These are phyloP conservation scores for Colletotrichum sp. DNA, from an alignment of 2,329 filamentous ascomycete genomes.

Conservation along the genomic window DNA sequence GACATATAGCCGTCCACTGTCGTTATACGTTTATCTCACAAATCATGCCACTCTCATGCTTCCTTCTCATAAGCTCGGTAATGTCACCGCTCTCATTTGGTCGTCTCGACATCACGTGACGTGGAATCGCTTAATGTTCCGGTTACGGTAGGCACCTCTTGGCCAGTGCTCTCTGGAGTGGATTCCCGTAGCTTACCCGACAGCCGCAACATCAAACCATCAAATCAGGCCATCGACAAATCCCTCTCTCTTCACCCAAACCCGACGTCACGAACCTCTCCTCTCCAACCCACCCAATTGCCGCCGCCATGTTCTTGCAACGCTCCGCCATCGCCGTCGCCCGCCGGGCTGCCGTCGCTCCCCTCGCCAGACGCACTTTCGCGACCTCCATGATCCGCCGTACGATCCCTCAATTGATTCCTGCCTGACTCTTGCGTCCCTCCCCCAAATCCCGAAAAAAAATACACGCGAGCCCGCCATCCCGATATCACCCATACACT, in stretches of 20 bases:
- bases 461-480: conserved; percentile 2
- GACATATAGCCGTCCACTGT: not conserved
- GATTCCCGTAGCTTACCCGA: conserved; percentile 19
- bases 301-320: conserved; percentile 65
- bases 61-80: not conserved
- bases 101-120: conserved; percentile 14
- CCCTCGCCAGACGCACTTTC: conserved; percentile 63
- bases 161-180: conserved; percentile 18
- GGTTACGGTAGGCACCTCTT: conserved; percentile 24
- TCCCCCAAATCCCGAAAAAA: conserved; percentile 12
- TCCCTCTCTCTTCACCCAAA: conserved; percentile 41
- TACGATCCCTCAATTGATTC: conserved; percentile 42
- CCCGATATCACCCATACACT: not conserved
- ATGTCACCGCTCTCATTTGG: conserved; percentile 14
- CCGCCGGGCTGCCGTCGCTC: conserved; percentile 61
- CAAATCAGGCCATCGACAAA: conserved; percentile 55
- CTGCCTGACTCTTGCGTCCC: conserved; percentile 6
- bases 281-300: conserved; percentile 25
- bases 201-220: conserved; percentile 31
- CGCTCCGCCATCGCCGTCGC: conserved; percentile 65
- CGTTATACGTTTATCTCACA: not conserved
- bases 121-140: conserved; percentile 13
- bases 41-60: not conserved
- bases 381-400: conserved; percentile 65
- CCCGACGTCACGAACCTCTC: conserved; percentile 23